These are phyloP conservation scores for Trametes gibbosa DNA, from an alignment of 768 basidiomycete species.

Conservation along the genomic window DNA sequence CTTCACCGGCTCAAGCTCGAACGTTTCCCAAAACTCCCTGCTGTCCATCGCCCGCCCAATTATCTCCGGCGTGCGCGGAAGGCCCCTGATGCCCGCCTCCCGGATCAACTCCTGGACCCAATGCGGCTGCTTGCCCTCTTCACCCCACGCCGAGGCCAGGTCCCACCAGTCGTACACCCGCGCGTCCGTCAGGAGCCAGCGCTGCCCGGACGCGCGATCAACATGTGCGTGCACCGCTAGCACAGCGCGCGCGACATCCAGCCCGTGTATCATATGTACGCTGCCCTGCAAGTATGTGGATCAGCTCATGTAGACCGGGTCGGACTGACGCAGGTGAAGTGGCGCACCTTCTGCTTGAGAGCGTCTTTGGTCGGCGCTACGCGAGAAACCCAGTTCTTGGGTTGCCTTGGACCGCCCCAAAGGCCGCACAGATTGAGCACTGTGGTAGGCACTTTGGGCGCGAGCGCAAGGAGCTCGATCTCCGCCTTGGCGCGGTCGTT, in stretches of 20 bases:
- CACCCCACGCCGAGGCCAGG: slow-evolving; percentile 54
- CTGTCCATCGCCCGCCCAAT: slow-evolving; percentile 58
- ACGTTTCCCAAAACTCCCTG: slow-evolving; percentile 57
- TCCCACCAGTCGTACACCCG: slow-evolving; percentile 72
- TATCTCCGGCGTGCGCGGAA: slow-evolving; percentile 48
- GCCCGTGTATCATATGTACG: slow-evolving; percentile 60
- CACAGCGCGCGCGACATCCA: slow-evolving; percentile 57
- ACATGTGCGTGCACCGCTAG: slow-evolving; percentile 53
- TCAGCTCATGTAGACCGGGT: neutral
- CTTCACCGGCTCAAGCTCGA: slow-evolving; percentile 42
- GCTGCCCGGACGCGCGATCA: slow-evolving; percentile 43
- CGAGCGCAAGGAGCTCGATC: slow-evolving; percentile 49
- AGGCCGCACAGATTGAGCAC: slow-evolving; percentile 63
- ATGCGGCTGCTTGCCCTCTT: slow-evolving; percentile 37
- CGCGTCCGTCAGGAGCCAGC: slow-evolving; percentile 55
- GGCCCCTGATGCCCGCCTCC: slow-evolving; percentile 45
- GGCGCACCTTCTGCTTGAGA: slow-evolving; percentile 41
- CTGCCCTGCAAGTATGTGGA: slow-evolving; percentile 40
- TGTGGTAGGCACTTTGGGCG: slow-evolving; percentile 38
- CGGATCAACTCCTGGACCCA: slow-evolving; percentile 63
- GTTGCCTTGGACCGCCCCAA: slow-evolving; percentile 54
- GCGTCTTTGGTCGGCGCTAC: slow-evolving; percentile 58
- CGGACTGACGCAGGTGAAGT: neutral
- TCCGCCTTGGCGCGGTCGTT: slow-evolving; percentile 52
- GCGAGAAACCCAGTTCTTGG: slow-evolving; percentile 49